Conservation (phyloP, 371 early-diverging fungal species). For the Paraphysoderma sedebokerense region DNA sequence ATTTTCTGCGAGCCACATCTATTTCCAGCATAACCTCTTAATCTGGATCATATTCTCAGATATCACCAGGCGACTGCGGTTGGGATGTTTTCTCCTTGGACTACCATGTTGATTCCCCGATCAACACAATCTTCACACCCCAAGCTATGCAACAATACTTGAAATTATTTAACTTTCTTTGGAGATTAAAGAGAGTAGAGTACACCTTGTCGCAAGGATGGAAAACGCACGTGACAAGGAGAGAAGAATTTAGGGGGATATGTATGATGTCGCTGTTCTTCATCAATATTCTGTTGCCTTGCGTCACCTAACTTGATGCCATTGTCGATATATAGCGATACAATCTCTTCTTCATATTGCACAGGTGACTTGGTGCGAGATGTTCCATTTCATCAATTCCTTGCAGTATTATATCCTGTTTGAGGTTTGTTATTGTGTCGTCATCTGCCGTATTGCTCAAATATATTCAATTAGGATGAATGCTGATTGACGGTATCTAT, state of each 20-base stretch:
- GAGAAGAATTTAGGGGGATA: no score
- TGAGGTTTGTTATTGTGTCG: conserved; percentile 42
- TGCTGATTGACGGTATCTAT: not conserved
- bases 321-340: conserved; percentile 7
- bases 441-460: not conserved
- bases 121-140: conserved; percentile 63
- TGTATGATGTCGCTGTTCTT: no score
- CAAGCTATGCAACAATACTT: conserved; percentile 61
- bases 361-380: conserved; percentile 51
- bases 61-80: conserved; percentile 51
- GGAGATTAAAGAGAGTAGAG: conserved; percentile 78
- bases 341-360: conserved; percentile 37
- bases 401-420: conserved; percentile 72
- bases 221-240: conserved; percentile 57
- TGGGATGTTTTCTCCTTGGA: conserved; percentile 87
- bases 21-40: not conserved
- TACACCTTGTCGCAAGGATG: conserved; percentile 52
- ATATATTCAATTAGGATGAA: no score
- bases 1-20: not conserved
- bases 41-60: conserved; percentile 12
- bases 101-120: conserved; percentile 66
- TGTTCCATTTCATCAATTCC: conserved; percentile 87
- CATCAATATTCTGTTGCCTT: no score
- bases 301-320: no score
- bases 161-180: conserved; percentile 68